phyloP scores from a whole-genome alignment of 2,329 filamentous ascomycete species.

The Coleophoma eucalyptorum region DNA sequence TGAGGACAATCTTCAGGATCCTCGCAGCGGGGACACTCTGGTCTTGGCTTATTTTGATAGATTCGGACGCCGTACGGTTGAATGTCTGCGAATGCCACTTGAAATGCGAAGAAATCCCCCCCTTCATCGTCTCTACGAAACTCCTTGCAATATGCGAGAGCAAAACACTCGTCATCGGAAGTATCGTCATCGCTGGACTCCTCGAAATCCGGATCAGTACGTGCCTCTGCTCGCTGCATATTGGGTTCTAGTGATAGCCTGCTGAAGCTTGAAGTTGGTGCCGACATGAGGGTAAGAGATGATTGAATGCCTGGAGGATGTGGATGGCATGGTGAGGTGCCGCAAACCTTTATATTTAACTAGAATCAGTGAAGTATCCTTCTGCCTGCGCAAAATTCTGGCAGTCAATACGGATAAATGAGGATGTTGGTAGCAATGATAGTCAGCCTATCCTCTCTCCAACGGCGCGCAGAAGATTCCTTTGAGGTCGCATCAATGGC shows the following conservation, averaged over 20 bases:
- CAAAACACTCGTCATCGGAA: neutral
- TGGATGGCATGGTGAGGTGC: neutral
- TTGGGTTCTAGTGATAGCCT: constrained; percentile 22
- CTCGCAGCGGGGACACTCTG: constrained; percentile 17
- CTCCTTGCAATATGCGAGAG: too few relatives aligned
- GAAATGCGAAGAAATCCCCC: constrained; percentile 19
- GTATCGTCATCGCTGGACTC: constrained; percentile 5
- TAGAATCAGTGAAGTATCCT: constrained; percentile 4
- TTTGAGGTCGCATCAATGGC: constrained; percentile 12
- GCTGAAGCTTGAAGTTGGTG: constrained; percentile 22
- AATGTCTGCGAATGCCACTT: constrained; percentile 22
- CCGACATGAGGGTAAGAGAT: constrained; percentile 22
- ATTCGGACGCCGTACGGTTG: constrained; percentile 19
- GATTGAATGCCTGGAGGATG: neutral
- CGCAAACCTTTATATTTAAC: neutral
- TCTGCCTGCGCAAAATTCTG: constrained; percentile 16
- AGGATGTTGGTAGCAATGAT: constrained; percentile 10
- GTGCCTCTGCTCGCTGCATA: constrained; percentile 20
- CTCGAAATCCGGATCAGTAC: constrained; percentile 4
- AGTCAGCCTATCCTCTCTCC: constrained; percentile 18
- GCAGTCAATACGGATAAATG: constrained; percentile 13
- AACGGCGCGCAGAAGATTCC: constrained; percentile 11
- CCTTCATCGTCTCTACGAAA: neutral
- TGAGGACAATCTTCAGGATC: constrained; percentile 14
- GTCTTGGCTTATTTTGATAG: constrained; percentile 5